Evolutionary conservation across 495 filamentous ascomycete genomes (phyloP).

Genomic region (Massariosphaeria phaeospora): DNA sequence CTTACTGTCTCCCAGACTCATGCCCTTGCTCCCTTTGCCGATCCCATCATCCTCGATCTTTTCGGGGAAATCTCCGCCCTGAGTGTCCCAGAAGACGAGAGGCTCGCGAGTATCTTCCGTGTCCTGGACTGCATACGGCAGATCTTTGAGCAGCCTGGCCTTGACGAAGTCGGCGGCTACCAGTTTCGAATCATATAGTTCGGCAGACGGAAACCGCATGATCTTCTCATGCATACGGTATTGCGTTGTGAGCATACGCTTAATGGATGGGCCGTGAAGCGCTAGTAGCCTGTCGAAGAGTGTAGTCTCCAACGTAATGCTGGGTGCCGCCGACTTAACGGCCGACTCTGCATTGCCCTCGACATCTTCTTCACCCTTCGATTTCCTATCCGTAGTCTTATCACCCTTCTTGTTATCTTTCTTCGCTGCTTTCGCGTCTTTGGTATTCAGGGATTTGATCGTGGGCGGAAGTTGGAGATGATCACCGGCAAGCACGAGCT

Average conservation of each 20-base stretch:
- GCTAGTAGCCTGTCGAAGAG: conserved; percentile 84
- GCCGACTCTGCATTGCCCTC: conserved; percentile 32
- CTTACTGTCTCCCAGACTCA: conserved; percentile 75
- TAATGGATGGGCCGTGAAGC: conserved; percentile 77
- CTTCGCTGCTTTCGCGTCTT: conserved; percentile 37
- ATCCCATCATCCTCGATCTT: conserved; percentile 49
- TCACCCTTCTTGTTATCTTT: conserved; percentile 27
- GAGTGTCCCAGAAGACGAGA: conserved; percentile 91
- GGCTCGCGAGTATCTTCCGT: conserved; percentile 87
- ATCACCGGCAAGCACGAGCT: conserved; percentile 88
- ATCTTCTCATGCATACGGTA: conserved; percentile 97
- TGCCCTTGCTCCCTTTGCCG: conserved; percentile 46
- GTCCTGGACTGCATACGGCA: conserved; percentile 72
- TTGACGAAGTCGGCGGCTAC: conserved; percentile 75
- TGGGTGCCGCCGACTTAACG: conserved; percentile 28
- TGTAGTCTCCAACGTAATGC: conserved; percentile 69
- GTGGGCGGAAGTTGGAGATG: conserved; percentile 93
- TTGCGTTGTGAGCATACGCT: conserved; percentile 93
- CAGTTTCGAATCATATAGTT: conserved; percentile 77
- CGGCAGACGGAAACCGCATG: conserved; percentile 87
- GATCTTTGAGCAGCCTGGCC: conserved; percentile 63
- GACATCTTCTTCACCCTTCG: conserved; percentile 10
- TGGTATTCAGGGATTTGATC: conserved; percentile 72
- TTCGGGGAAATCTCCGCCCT: conserved; percentile 85
- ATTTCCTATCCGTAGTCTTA: conserved; percentile 13